Base-by-base conservation (phyloP, 306 rosid species). In the Acacia confusa region DNA sequence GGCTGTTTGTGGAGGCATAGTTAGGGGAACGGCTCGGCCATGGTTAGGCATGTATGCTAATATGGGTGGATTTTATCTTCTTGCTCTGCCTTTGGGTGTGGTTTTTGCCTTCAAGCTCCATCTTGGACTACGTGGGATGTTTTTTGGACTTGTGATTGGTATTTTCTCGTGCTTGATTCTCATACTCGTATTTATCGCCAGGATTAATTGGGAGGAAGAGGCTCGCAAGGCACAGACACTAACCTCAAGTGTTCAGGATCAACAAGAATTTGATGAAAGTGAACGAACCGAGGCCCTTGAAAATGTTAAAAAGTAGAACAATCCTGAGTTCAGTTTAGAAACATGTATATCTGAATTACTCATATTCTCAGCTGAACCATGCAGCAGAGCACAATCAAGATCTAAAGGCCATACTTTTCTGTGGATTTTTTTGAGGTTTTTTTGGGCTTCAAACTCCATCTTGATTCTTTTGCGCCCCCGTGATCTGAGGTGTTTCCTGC, bases 1-100 rank as follows among this genome's bases (percentile, higher is more conserved):
- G 53, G 88, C 90, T 4, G 94, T 90, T 68, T 88, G 95, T 73
- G 98, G 98, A 34, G 98, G 96, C 58, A 90, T 95, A 76, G 89
- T 90, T 27, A 80, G 98, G 25, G 99, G 98, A 38, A 89, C 95
- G 0, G 96, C 91, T 34, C 47, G 89, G 75, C 99, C 98, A 2
- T 87, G 92, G 93, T 41, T 95, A 36, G 98, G 94, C 0, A 81
- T 92, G 93, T 90, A 85, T 72, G 95, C 97, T 7, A 89, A 85
- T 84, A 57, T 92, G 40, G 92, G 89, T 14, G 99, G 99, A 74
- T 95, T 93, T 76, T 95, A 95, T 76, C 83, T 89, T 24, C 72
- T 93, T 77, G 94, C 97, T 3, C 82, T 95, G 89, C 99, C 97
- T 0, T 63, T 93, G 32, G 95, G 87, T 2, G 83, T 88, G 81